phyloP scores from a whole-genome alignment of 2,329 filamentous ascomycete species.

The Fusarium tricinctum region DNA sequence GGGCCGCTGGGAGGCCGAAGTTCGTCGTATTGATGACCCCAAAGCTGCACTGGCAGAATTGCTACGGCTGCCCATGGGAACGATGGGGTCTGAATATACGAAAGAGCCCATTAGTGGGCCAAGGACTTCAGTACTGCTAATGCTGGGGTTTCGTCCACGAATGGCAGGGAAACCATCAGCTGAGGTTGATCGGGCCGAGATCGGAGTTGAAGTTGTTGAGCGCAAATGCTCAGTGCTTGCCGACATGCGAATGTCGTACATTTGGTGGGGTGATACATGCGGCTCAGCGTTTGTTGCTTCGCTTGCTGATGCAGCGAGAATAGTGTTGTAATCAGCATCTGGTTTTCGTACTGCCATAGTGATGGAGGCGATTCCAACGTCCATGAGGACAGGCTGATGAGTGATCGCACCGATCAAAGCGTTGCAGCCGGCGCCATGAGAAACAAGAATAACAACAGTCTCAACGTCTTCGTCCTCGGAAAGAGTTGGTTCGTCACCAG shows the following conservation, averaged over 20 bases:
- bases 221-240: constrained; percentile 82
- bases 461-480: constrained; percentile 75
- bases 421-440: constrained; percentile 96
- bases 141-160: constrained; percentile 47
- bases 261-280: constrained; percentile 66
- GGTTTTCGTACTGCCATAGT: constrained; percentile 84
- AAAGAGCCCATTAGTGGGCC: constrained; percentile 55
- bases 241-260: constrained; percentile 81
- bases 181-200: constrained; percentile 52
- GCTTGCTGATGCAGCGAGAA: constrained; percentile 49
- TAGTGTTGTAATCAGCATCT: constrained; percentile 56
- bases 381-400: constrained; percentile 89
- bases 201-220: constrained; percentile 55
- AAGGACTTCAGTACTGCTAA: constrained; percentile 39
- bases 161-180: constrained; percentile 47
- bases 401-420: constrained; percentile 93
- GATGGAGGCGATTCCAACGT: constrained; percentile 90
- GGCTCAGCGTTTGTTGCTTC: constrained; percentile 45
- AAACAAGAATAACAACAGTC: constrained; percentile 87
- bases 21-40: constrained; percentile 50
- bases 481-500: constrained; percentile 52
- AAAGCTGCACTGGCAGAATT: constrained; percentile 60
- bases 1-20: constrained; percentile 50
- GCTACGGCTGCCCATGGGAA: constrained; percentile 59
- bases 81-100: constrained; percentile 59